Percentiles rank a stretch among this genome's conserved stretches.
These are phyloP conservation scores for Pleurotus ostreatus DNA, from an alignment of 768 basidiomycete genomes.

Conservation along the genomic window DNA sequence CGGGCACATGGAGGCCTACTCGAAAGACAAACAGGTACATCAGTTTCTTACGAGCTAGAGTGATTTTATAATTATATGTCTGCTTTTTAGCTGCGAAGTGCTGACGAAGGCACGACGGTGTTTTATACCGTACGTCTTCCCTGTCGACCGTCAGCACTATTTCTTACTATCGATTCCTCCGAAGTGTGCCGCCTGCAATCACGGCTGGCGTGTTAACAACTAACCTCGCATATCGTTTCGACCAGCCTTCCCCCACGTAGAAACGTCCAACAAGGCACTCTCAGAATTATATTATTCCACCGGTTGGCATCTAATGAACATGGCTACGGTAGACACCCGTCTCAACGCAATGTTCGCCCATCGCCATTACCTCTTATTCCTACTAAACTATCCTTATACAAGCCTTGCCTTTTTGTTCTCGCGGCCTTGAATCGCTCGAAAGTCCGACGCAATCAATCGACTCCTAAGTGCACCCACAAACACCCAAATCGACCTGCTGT, in stretches of 20 bases:
- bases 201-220: slow-evolving; percentile 83
- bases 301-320: too few relatives aligned
- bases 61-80: neutral
- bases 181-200: slow-evolving; percentile 72
- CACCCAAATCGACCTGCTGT: too few relatives aligned
- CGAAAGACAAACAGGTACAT: slow-evolving; percentile 82
- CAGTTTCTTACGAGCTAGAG: neutral
- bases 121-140: slow-evolving; percentile 77
- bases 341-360: too few relatives aligned
- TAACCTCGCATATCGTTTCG: slow-evolving; percentile 19
- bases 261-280: too few relatives aligned
- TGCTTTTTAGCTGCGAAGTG: slow-evolving; percentile 65
- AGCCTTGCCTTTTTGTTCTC: too few relatives aligned
- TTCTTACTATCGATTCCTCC: slow-evolving; percentile 11
- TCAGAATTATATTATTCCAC: too few relatives aligned
- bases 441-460: too few relatives aligned
- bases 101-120: slow-evolving; percentile 92
- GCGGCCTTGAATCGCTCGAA: too few relatives aligned
- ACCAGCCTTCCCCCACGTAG: neutral
- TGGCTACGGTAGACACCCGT: too few relatives aligned
- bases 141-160: slow-evolving; percentile 8
- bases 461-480: too few relatives aligned
- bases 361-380: too few relatives aligned
- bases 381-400: too few relatives aligned
- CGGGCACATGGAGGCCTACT: slow-evolving; percentile 80